Conservation (phyloP, 495 filamentous ascomycete species). For the Neurospora pannonica region DNA sequence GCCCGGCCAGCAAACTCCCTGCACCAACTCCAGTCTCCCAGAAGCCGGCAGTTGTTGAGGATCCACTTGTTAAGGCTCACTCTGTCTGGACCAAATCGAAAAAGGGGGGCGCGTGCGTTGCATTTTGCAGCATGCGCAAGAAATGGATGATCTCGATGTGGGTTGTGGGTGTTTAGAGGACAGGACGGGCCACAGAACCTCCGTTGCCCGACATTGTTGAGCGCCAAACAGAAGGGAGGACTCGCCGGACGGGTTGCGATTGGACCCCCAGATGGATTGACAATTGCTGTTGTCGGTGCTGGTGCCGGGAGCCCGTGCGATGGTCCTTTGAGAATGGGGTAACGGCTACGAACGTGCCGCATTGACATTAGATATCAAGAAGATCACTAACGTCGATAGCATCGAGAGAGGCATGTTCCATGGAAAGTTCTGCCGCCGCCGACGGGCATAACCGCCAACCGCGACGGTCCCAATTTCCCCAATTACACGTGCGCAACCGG, state of each 20-base stretch:
- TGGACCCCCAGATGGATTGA: not conserved
- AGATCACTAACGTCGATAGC: not conserved
- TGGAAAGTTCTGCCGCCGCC: not conserved
- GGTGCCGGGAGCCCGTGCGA: not conserved
- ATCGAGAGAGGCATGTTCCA: not conserved
- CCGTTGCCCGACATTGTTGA: not conserved
- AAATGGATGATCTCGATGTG: not conserved
- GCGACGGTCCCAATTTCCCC: not conserved
- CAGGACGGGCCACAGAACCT: not conserved
- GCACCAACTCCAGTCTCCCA: not conserved
- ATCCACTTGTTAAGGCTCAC: not conserved
- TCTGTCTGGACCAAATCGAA: not conserved
- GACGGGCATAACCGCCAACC: not conserved
- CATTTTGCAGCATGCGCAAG: not conserved
- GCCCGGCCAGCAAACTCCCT: not conserved
- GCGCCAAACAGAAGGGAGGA: not conserved
- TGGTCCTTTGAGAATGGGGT: not conserved
- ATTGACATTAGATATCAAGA: not conserved
- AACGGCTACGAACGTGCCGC: not conserved
- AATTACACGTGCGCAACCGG: not conserved
- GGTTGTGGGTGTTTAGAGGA: not conserved
- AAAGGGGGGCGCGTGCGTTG: not conserved
- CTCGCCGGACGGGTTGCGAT: not conserved
- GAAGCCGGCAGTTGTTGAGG: not conserved
- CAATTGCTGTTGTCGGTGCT: not conserved